These are phyloP conservation scores for Aureobasidium sp. DNA, from an alignment of 2,329 filamentous ascomycete genomes.

Conservation along the genomic window DNA sequence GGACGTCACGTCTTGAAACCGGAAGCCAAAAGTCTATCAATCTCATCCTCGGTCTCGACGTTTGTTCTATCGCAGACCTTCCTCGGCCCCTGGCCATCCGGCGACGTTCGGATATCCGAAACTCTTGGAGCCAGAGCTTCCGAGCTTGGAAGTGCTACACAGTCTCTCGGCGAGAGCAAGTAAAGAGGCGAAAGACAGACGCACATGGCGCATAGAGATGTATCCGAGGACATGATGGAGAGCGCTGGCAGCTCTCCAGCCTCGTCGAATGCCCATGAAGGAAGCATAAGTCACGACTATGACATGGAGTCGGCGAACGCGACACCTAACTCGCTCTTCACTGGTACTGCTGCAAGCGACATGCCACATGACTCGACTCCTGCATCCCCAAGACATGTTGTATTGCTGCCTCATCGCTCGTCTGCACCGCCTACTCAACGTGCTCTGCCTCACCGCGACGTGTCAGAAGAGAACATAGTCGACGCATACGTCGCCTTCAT, in stretches of 20 bases:
- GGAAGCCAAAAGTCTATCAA: constrained; percentile 1
- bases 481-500: constrained; percentile 80
- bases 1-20: constrained; percentile 12
- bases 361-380: neutral
- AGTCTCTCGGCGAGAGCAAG: neutral
- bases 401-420: neutral
- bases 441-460: constrained; percentile 58
- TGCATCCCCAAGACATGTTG: constrained; percentile 3
- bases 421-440: neutral
- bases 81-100: constrained; percentile 5
- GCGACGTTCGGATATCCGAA: neutral
- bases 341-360: neutral
- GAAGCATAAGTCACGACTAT: neutral
- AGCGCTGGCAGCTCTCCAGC: constrained; percentile 11
- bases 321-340: constrained; percentile 10
- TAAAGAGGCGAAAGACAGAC: neutral
- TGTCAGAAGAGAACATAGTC: constrained; percentile 66
- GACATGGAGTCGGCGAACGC: constrained; percentile 1
- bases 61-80: neutral
- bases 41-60: constrained; percentile 5
- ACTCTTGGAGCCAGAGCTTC: neutral
- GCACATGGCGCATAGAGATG: neutral
- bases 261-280: neutral
- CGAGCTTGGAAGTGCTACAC: neutral
- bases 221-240: constrained; percentile 1